Evolutionary conservation across 75 land plant species (phyloP), one percentile per base, ranked within the genome.

Genomic region (Cupressus sempervirens): DNA sequence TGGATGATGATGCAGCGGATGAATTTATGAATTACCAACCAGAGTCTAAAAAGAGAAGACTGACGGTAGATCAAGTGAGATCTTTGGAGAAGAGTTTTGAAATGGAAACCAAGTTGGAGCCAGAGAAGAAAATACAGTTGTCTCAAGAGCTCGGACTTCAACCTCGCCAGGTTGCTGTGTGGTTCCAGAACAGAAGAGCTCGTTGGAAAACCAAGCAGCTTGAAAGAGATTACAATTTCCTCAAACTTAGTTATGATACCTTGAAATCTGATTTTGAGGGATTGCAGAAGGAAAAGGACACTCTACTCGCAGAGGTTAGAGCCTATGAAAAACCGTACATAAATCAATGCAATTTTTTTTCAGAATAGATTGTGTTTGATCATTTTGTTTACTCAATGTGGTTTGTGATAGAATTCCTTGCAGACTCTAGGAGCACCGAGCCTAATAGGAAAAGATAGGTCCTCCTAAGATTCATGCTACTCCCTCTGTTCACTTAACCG

Each of bases 191-290:
- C 80, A 38, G 85, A 38, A 76, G 85, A 35, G 85, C 85, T 13
- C 41, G 85, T 16, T 84, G 85, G 85, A 84, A 84, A 41, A 84
- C 85, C 85, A 84, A 84, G 80, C 83, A 84, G 82, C 85, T 84
- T 29, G 85, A 84, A 30, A 76, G 80, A 76, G 83, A 77, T 38
- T 84, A 84, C 85, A 45, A 81, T 34, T 18, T 79, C 29, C 85
- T 84, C 35, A 84, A 84, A 45, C 35, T 40, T 23, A 76, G 18
- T 84, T 84, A 40, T 43, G 34, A 83, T 35, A 75, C 77, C 23
- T 65, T 58, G n/a, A 56, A 83, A 65, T 52, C 76, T 53, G 30
- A 83, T 83, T 83, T 83, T 35, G 84, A 58, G 34, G 84, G 38
- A 20, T 13, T 65, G 84, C 58, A 83, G 40, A 32, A 52, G 38